A percentile compares a stretch with the other conserved stretches of the same genome.
Conservation (phyloP, 2,329 filamentous ascomycete genomes). For the Stagonosporopsis chrysanthemi region DNA sequence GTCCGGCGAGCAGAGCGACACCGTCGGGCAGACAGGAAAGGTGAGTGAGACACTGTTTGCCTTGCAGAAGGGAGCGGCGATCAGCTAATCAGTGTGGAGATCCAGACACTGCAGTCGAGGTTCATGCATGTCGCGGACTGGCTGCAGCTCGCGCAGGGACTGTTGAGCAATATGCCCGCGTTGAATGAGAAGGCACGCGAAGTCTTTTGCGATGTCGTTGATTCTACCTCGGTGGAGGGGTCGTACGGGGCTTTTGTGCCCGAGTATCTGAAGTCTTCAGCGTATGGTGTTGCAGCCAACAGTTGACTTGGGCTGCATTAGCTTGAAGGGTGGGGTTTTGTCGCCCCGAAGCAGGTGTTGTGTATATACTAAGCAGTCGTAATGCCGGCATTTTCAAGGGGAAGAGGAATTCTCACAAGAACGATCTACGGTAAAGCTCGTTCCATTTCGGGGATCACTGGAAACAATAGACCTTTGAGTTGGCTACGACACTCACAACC, state of each 20-base stretch:
- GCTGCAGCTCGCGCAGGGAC: constrained; percentile 7
- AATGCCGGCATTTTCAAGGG: no score
- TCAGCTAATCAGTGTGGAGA: not conserved
- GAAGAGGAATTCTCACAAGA: no score
- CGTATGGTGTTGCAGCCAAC: not conserved
- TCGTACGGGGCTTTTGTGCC: not conserved
- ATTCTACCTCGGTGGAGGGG: not conserved
- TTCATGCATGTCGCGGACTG: constrained; percentile 5
- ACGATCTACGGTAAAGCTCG: no score
- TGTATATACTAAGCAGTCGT: no score
- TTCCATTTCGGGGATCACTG: no score
- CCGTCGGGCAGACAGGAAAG: not conserved
- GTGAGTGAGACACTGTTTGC: not conserved
- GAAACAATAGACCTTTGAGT: no score
- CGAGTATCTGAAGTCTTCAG: not conserved
- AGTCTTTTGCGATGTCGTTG: not conserved
- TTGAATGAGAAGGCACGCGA: not conserved
- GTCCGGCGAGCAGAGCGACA: no score
- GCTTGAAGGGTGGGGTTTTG: no score
- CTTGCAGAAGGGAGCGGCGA: not conserved
- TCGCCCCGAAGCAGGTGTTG: no score
- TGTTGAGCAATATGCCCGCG: constrained; percentile 4
- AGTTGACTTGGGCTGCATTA: not conserved
- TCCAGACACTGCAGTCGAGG: not conserved
- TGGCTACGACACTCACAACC: no score